Percentiles rank a stretch among this genome's conserved stretches.
Conservation (phyloP, 805 yeast genomes). For the Wickerhamomyces sydowiorum region DNA sequence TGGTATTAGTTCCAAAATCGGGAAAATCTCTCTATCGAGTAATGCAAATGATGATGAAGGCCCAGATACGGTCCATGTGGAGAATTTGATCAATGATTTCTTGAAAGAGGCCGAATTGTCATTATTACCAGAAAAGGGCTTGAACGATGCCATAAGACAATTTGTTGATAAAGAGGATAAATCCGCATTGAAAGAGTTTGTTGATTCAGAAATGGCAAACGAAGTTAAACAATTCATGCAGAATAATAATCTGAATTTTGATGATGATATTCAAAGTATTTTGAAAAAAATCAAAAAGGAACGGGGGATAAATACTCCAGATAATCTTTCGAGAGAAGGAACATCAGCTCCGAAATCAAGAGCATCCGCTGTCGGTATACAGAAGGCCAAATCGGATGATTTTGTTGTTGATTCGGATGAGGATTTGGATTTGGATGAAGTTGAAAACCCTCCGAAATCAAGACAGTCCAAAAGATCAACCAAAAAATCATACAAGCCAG, state of each 20-base stretch:
- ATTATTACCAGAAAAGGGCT: constrained; percentile 68
- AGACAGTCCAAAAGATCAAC: neutral
- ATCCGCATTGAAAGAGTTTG: constrained; percentile 56
- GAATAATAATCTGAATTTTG: constrained; percentile 29
- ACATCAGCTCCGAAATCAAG: neutral
- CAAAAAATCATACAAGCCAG: constrained; percentile 9
- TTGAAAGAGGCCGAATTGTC: constrained; percentile 59
- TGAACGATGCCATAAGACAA: constrained; percentile 64
- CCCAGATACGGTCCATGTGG: constrained; percentile 45
- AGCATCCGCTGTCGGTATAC: neutral
- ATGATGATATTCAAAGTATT: constrained; percentile 33
- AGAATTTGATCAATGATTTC: constrained; percentile 56
- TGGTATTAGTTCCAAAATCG: neutral
- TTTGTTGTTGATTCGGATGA: constrained; percentile 1
- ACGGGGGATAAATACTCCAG: neutral
- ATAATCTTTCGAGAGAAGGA: neutral
- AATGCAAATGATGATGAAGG: constrained; percentile 16
- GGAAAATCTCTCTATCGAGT: constrained; percentile 4
- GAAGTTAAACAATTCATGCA: constrained; percentile 15
- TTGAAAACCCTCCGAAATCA: neutral
- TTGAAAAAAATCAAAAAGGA: constrained; percentile 33
- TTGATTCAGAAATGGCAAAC: constrained; percentile 44
- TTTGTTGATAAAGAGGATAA: constrained; percentile 84
- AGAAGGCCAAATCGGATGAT: neutral
- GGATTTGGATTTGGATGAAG: neutral